Evolutionary conservation across 2,329 filamentous ascomycete species (phyloP), one percentile per base, ranked within the genome.

Genomic region (Diaporthe ilicicola): DNA sequence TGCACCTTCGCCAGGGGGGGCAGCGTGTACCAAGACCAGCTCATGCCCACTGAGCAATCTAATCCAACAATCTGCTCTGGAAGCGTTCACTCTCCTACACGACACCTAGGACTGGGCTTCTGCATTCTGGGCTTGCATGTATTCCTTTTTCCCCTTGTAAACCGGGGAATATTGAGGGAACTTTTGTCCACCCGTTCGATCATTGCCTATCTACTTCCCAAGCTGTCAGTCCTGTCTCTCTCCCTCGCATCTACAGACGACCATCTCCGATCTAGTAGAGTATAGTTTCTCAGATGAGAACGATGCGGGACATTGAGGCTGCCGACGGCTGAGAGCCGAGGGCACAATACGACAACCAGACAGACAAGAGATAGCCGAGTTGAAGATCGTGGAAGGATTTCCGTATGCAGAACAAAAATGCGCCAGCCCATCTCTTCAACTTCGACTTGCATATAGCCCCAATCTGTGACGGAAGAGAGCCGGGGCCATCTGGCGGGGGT

Each of bases 391-490:
- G 42, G 42, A 29, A 62, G 56, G 42, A 62, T 62, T 42, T 62
- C 56, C 56, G 27, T 37, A 61, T 48, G 59, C 59, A 32, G 12
- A 62, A 62, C 39, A 62, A 48, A 48, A 27, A 62, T 42, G 42
- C 29, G 59, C 59, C 62, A 39, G 15, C 44, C 24, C 51, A 27
- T 59, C 53, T 50, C 37, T 22, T 39, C 53, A 39, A 50, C 51
- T 15, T 51, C 24, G 15, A 29, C 44, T 50, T 51, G 46, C 42
- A 68, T 64, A 64, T 64, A 64, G 59, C 59, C 44, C 59, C 59
- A 64, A 64, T 50, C 53, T 59, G 54, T 55, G 51, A 50, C 53
- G 66, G 51, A 68, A 42, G 55, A 55, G 50, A 67, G 50, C 54
- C 44, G 55, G 66, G 66, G 42, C 53, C 32, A 5, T 22, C 24